phyloP scores from a whole-genome alignment of 1,284 basidiomycete species.

The Boletus chippewaensis region DNA sequence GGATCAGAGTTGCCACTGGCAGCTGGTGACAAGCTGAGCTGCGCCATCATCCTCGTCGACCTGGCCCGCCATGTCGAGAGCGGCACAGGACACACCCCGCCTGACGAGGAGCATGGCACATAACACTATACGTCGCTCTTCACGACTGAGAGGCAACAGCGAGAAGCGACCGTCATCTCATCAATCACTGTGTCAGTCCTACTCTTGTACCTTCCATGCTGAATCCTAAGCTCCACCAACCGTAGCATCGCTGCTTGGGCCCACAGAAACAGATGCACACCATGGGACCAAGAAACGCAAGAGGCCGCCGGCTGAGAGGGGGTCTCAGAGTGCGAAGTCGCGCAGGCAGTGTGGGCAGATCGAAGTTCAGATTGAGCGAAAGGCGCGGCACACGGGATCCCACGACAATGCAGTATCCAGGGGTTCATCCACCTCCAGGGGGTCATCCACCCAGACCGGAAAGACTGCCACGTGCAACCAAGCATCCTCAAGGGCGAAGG shows the following conservation, averaged over 20 bases:
- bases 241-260: constrained; percentile 9
- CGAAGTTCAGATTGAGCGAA: constrained; percentile 2
- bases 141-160: constrained; percentile 13
- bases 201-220: background rate
- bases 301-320: background rate
- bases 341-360: constrained; percentile 17
- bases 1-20: constrained; percentile 3
- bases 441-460: background rate
- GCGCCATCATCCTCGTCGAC: background rate
- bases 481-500: constrained; percentile 8
- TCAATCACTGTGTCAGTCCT: constrained; percentile 11
- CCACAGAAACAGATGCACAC: background rate
- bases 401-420: background rate
- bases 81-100: constrained; percentile 12
- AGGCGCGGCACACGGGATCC: background rate
- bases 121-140: constrained; percentile 20
- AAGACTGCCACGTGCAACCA: constrained; percentile 1
- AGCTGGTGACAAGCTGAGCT: background rate
- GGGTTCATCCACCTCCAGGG: background rate
- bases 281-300: constrained; percentile 10
- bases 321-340: constrained; percentile 3
- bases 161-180: background rate
- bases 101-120: constrained; percentile 25
- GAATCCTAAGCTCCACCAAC: constrained; percentile 1
- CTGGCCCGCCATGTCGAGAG: constrained; percentile 15